A percentile compares a stretch with the other conserved stretches of the same genome.
Evolutionary conservation across 768 basidiomycete species (phyloP).

Genomic region (Solioccasus polychromus): DNA sequence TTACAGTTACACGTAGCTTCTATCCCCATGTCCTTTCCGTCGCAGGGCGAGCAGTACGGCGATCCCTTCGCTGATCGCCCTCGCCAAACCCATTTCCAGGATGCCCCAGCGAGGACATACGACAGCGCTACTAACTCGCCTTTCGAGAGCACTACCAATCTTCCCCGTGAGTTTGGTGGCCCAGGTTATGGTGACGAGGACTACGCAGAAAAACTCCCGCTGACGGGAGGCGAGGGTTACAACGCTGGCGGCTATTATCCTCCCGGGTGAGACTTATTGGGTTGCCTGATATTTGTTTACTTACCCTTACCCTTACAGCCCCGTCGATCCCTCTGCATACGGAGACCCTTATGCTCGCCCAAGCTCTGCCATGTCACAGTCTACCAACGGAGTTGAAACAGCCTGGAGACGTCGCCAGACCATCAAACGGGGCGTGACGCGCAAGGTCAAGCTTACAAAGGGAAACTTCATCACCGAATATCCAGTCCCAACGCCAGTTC

Average conservation of each 20-base stretch:
- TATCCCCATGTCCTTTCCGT: conserved; percentile 25
- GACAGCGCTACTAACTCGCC: conserved; percentile 40
- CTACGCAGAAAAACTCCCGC: conserved; percentile 70
- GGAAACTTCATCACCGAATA: conserved; percentile 94
- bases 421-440: conserved; percentile 90
- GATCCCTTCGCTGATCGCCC: conserved; percentile 78
- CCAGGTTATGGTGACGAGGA: conserved; percentile 61
- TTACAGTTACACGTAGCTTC: neutral
- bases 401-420: conserved; percentile 80
- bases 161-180: conserved; percentile 52
- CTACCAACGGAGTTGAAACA: conserved; percentile 55
- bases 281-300: neutral
- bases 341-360: conserved; percentile 69
- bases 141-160: conserved; percentile 55
- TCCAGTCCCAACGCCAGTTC: conserved; percentile 79
- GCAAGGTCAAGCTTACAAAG: conserved; percentile 88
- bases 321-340: conserved; percentile 55
- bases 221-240: conserved; percentile 57
- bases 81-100: conserved; percentile 55
- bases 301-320: conserved; percentile 29
- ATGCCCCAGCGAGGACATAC: conserved; percentile 50
- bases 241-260: conserved; percentile 67
- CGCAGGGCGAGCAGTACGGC: conserved; percentile 37
- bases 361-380: conserved; percentile 48
- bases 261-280: conserved; percentile 51